Evolutionary conservation across 176 grass and related monocot species (phyloP).

Genomic region (Luzula sylvatica): DNA sequence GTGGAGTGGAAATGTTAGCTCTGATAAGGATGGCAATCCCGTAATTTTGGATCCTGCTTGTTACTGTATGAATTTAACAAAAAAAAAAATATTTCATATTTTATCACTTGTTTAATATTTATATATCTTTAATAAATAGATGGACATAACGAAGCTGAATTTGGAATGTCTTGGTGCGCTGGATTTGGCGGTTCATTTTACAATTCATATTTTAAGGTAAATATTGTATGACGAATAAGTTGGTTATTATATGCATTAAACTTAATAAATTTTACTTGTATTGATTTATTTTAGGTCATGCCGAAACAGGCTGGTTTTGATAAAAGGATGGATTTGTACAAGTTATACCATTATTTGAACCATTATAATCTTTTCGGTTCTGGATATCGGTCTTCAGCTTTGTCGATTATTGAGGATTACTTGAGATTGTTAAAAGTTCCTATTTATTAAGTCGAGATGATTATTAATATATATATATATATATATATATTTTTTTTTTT

Average conservation of each 20-base stretch:
- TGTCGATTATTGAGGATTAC: constrained; percentile 45
- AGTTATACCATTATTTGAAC: constrained; percentile 47
- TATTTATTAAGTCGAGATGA: constrained; percentile 5
- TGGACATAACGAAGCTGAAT: constrained; percentile 89
- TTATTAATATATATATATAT: too few relatives aligned
- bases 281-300: constrained; percentile 27
- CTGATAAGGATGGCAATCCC: constrained; percentile 64
- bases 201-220: constrained; percentile 80
- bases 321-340: constrained; percentile 38
- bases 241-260: too few relatives aligned
- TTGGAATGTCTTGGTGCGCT: constrained; percentile 99
- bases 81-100: not conserved
- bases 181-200: constrained; percentile 82
- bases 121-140: constrained; percentile 29
- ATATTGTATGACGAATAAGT: not conserved
- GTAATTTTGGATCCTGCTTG: constrained; percentile 90
- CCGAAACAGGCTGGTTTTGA: constrained; percentile 43
- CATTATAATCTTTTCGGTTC: constrained; percentile 48
- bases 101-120: constrained; percentile 1
- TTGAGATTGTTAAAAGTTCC: constrained; percentile 29
- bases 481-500: not conserved
- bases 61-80: constrained; percentile 87
- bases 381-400: constrained; percentile 30
- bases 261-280: too few relatives aligned
- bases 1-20: constrained; percentile 93